These are phyloP conservation scores for Adenanthera pavonina DNA, from an alignment of 306 rosid species.

Conservation along the genomic window DNA sequence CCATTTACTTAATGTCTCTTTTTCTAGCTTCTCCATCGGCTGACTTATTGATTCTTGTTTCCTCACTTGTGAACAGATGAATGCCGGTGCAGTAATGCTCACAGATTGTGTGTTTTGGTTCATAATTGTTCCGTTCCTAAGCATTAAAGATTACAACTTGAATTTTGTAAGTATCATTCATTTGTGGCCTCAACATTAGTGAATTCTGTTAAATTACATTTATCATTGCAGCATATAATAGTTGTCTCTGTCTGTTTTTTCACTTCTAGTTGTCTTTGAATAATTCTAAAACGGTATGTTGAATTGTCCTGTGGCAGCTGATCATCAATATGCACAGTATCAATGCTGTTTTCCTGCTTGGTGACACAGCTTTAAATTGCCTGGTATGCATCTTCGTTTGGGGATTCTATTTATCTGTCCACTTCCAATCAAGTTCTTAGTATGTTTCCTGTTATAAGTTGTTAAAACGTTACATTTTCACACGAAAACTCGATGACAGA, in stretches of 20 bases:
- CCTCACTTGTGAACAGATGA: constrained; percentile 66
- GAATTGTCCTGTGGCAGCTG: constrained; percentile 57
- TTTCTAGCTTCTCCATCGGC: constrained; percentile 7
- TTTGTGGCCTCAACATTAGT: constrained; percentile 15
- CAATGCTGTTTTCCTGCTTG: constrained; percentile 92
- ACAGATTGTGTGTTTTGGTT: constrained; percentile 97
- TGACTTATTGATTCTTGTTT: constrained; percentile 26
- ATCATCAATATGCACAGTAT: constrained; percentile 76
- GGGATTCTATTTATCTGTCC: background rate
- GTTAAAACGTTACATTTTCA: background rate
- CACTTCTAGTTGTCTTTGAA: background rate
- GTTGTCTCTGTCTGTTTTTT: background rate
- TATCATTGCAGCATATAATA: constrained; percentile 1
- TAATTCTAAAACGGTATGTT: constrained; percentile 17
- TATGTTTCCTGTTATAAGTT: background rate
- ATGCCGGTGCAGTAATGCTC: constrained; percentile 92
- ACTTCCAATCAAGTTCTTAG: background rate
- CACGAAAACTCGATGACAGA: background rate
- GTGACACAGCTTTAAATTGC: constrained; percentile 83
- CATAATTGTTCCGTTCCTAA: constrained; percentile 80
- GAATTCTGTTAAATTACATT: background rate
- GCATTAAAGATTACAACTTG: constrained; percentile 77
- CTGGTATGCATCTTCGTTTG: constrained; percentile 60
- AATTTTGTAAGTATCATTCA: constrained; percentile 69
- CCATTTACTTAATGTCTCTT: background rate